Conservation (phyloP, 768 basidiomycete species). For the Boletellus sp. region DNA sequence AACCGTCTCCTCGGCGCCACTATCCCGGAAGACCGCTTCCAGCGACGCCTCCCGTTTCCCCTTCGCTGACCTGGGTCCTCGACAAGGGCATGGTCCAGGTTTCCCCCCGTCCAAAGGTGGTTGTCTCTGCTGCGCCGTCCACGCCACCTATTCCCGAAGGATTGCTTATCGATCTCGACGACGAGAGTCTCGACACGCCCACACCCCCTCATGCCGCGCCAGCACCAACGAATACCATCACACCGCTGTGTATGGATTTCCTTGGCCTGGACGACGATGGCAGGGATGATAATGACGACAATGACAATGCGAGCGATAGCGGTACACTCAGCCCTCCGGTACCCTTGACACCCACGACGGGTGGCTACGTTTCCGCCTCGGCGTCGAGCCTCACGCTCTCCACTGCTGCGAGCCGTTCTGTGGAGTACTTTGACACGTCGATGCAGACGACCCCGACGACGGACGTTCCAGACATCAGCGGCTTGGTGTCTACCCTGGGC, state of each 20-base stretch:
- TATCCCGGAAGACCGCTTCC: slow-evolving; percentile 34
- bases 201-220: slow-evolving; percentile 3
- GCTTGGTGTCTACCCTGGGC: slow-evolving; percentile 55
- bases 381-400: slow-evolving; percentile 28
- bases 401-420: slow-evolving; percentile 20
- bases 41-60: slow-evolving; percentile 31
- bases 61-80: slow-evolving; percentile 33
- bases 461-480: slow-evolving; percentile 57
- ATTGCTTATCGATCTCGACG: slow-evolving; percentile 54
- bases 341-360: slow-evolving; percentile 31
- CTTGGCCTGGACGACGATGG: slow-evolving; percentile 21
- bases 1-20: slow-evolving; percentile 30
- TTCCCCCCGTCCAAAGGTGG: slow-evolving; percentile 14
- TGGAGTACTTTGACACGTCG: slow-evolving; percentile 27
- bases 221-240: neutral
- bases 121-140: slow-evolving; percentile 15
- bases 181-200: slow-evolving; percentile 31
- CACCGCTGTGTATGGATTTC: slow-evolving; percentile 23
- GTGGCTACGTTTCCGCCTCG: slow-evolving; percentile 19
- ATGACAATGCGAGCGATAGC: slow-evolving; percentile 25
- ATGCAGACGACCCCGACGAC: slow-evolving; percentile 30
- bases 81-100: slow-evolving; percentile 23
- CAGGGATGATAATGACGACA: slow-evolving; percentile 17
- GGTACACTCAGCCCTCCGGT: slow-evolving; percentile 32
- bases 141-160: slow-evolving; percentile 46